Conservation (phyloP, 176 grass and related monocot genomes). For the Aegilops longissima region DNA sequence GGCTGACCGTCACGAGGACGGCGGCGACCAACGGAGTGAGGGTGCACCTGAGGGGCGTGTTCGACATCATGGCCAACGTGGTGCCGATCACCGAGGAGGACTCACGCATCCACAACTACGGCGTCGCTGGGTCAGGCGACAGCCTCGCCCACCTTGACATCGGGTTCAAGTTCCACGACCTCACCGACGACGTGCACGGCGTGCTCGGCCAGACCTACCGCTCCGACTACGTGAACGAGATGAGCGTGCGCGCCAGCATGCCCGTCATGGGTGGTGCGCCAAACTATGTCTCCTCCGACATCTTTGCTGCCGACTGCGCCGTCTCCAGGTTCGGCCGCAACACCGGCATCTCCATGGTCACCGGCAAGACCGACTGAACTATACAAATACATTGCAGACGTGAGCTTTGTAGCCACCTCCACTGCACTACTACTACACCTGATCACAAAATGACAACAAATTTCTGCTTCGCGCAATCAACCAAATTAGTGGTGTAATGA, state of each 20-base stretch:
- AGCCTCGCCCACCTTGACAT: constrained; percentile 43
- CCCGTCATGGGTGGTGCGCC: constrained; percentile 38
- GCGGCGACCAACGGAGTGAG: neutral
- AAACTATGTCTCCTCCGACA: constrained; percentile 28
- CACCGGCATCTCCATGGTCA: constrained; percentile 23
- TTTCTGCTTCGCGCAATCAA: neutral
- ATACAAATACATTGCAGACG: neutral
- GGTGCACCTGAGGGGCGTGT: constrained; percentile 13
- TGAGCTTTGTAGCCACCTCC: neutral
- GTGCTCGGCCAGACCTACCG: constrained; percentile 56
- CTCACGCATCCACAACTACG: constrained; percentile 51
- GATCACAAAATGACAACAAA: neutral
- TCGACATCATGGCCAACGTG: constrained; percentile 42
- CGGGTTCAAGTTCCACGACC: constrained; percentile 43
- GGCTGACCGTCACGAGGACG: constrained; percentile 18
- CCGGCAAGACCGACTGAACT: neutral
- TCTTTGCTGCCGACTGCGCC: constrained; percentile 48
- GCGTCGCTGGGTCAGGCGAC: constrained; percentile 26
- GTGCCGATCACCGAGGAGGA: constrained; percentile 55
- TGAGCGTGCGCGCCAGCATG: constrained; percentile 37
- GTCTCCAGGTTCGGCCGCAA: constrained; percentile 37
- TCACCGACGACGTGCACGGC: constrained; percentile 39
- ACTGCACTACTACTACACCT: neutral
- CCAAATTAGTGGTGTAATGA: neutral
- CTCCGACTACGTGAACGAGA: constrained; percentile 42